These are phyloP conservation scores for Penicillium olsonii DNA, from an alignment of 2,329 filamentous ascomycete genomes.

Conservation along the genomic window DNA sequence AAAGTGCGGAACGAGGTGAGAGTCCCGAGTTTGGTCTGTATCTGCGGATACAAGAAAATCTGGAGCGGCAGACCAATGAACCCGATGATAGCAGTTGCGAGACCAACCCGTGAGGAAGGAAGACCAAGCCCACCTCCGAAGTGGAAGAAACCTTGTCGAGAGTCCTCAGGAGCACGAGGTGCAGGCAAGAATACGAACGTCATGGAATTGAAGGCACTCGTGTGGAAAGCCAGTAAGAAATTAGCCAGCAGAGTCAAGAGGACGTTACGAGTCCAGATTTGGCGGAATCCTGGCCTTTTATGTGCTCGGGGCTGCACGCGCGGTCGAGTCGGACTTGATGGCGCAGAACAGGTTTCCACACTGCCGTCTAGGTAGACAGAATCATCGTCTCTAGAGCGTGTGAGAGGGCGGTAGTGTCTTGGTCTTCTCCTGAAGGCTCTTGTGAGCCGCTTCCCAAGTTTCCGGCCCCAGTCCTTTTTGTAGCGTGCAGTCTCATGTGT, in stretches of 20 bases:
- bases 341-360: constrained; percentile 25
- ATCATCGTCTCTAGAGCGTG: constrained; percentile 28
- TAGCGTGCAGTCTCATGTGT: constrained; percentile 43
- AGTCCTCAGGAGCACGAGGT: constrained; percentile 57
- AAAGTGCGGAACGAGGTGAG: constrained; percentile 68
- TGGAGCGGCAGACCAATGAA: constrained; percentile 73
- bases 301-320: constrained; percentile 37
- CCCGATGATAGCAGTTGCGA: constrained; percentile 76
- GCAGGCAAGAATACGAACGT: constrained; percentile 78
- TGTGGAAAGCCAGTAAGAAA: constrained; percentile 71
- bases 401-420: constrained; percentile 39
- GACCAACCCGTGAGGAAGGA: constrained; percentile 68
- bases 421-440: constrained; percentile 28
- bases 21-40: constrained; percentile 68
- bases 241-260: constrained; percentile 62
- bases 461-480: constrained; percentile 44
- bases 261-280: constrained; percentile 58
- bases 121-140: constrained; percentile 77
- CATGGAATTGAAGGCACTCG: constrained; percentile 74
- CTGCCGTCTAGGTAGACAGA: constrained; percentile 37
- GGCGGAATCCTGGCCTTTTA: constrained; percentile 47
- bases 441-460: constrained; percentile 38
- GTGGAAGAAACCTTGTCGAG: constrained; percentile 48
- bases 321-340: constrained; percentile 27
- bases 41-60: constrained; percentile 67